A percentile compares a stretch with the other conserved stretches of the same genome.
Conservation (phyloP, 305 asterid genomes). For the Nicotiana rustica region DNA sequence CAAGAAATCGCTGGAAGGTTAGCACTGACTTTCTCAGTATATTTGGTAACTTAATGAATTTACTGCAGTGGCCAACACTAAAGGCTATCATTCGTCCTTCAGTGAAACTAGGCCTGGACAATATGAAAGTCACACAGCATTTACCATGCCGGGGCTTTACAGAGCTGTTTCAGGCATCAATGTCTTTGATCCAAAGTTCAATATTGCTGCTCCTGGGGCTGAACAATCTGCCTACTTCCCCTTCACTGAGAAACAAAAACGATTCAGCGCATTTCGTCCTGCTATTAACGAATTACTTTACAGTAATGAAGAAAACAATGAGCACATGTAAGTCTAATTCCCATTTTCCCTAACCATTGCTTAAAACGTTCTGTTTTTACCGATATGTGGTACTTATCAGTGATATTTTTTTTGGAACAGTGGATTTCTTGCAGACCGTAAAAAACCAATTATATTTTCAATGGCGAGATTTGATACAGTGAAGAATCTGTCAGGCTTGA, state of each 20-base stretch:
- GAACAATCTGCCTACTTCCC: conserved; percentile 79
- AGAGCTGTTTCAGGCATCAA: conserved; percentile 71
- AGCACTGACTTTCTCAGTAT: conserved; percentile 27
- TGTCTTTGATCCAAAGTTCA: conserved; percentile 82
- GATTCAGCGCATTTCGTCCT: conserved; percentile 55
- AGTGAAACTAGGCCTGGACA: conserved; percentile 72
- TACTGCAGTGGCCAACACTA: neutral
- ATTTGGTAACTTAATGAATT: neutral
- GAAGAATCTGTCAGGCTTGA: conserved; percentile 75
- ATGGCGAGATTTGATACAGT: conserved; percentile 82
- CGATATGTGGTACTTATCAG: conserved; percentile 5
- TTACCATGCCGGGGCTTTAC: conserved; percentile 78
- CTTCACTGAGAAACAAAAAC: conserved; percentile 53
- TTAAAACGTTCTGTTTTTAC: neutral
- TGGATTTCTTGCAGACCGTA: conserved; percentile 66
- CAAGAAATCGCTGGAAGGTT: conserved; percentile 91
- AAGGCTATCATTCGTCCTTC: conserved; percentile 39
- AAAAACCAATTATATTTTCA: conserved; percentile 74
- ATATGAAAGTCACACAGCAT: conserved; percentile 74
- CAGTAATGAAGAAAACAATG: conserved; percentile 58
- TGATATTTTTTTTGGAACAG: conserved; percentile 45
- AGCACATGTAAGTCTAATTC: conserved; percentile 63
- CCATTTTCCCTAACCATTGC: conserved; percentile 30
- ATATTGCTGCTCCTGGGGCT: conserved; percentile 83
- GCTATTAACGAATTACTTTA: conserved; percentile 65